Base-by-base conservation (phyloP, 192 early-diverging fungal species). In the Backusella mclennaniae region DNA sequence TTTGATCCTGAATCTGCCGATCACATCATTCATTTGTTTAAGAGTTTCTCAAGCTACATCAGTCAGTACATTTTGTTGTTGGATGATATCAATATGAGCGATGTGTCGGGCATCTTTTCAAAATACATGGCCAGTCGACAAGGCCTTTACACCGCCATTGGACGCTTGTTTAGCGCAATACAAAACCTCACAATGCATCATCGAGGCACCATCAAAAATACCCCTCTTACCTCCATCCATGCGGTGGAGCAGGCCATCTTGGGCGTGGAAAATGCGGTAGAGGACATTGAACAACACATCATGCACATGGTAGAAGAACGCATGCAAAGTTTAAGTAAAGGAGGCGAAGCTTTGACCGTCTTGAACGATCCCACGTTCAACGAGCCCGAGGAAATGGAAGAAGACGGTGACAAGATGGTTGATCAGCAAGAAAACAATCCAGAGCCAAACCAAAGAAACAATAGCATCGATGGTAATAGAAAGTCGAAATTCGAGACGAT, bases 11-110 rank as follows among this genome's bases (percentile, higher is more conserved):
- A 66, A 33, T 4, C 35, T 7, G 17, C 38, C 31, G 29, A 71
- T 6, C 29, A 26, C n/a, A 67, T 42, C 3, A 44, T 75, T 3
- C 38, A 21, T 12, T 19, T 73, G n/a, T 79, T 79, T 23, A 56
- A 67, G 21, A 21, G 6, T 3, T 44, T 79, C 2, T 79, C 77
- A 5, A 35, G 17, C 15, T 67, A 79, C 1, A 74, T 74, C 7
- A 79, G 77, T 41, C 72, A 79, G 42, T 79, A 73, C 42, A 74
- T 79, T 14, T 46, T 63, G 15, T 26, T 79, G 3, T 33, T 79
- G 31, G 77, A 79, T 35, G 77, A 73, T 39, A 79, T 79, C 23
- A 46, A 56, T 14, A 35, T 76, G 17, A 42, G 39, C 9, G 31
- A 52, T 38, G 26, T 23, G 6, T 35, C 56, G 29, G 49, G 49